Conservation (phyloP, 2,329 filamentous ascomycete genomes). For the Fonsecaea nubica region DNA sequence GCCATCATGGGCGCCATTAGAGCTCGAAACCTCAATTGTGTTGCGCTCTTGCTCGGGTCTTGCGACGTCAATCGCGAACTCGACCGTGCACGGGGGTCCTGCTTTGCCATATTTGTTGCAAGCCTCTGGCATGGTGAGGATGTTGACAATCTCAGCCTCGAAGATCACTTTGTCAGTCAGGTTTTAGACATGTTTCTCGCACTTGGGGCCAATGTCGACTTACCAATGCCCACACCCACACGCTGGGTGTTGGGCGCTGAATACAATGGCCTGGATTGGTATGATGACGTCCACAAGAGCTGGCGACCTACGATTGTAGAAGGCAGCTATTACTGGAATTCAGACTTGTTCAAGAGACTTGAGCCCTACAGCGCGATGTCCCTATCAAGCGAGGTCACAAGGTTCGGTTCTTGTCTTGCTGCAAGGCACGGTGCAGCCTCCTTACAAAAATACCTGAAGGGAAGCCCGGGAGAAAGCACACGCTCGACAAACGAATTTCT, state of each 20-base stretch:
- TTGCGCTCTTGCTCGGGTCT: background rate
- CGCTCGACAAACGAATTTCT: background rate
- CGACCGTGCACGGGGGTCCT: background rate
- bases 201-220: background rate
- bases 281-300: background rate
- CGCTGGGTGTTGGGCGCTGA: no score
- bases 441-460: background rate
- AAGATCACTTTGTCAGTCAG: background rate
- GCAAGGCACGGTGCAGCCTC: background rate
- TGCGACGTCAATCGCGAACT: background rate
- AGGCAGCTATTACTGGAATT: background rate
- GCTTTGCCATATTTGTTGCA: background rate
- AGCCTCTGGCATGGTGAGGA: background rate
- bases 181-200: slow-evolving; percentile 4
- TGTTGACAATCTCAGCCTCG: background rate
- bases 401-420: background rate
- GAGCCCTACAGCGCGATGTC: background rate
- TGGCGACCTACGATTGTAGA: background rate
- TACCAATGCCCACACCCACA: background rate
- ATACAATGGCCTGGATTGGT: background rate
- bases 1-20: background rate
- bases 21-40: background rate
- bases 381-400: background rate
- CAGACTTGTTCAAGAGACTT: slow-evolving; percentile 3
- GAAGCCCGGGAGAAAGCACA: background rate